These are phyloP conservation scores for Sugiyamaella pinicola DNA, from an alignment of 1,139 yeast species.

Conservation along the genomic window DNA sequence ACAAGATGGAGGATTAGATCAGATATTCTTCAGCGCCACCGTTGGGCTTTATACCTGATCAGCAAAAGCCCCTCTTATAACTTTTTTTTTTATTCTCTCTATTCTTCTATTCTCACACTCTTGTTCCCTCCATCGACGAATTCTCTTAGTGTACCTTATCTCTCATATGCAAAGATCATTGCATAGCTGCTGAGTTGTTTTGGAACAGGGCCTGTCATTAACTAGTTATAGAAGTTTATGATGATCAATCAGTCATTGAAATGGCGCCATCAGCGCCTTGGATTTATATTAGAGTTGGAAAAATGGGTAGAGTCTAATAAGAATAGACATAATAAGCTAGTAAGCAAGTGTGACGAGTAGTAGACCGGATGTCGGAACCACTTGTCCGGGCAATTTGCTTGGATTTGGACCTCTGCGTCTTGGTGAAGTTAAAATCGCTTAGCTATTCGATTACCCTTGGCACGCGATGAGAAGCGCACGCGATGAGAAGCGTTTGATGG, in stretches of 20 bases:
- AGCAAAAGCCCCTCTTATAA: neutral
- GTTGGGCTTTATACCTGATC: neutral
- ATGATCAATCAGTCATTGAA: neutral
- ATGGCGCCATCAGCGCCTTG: neutral
- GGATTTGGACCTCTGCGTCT: too few relatives aligned
- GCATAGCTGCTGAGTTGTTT: neutral
- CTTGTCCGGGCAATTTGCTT: too few relatives aligned
- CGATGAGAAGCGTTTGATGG: too few relatives aligned
- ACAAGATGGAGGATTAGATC: neutral
- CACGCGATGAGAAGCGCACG: too few relatives aligned
- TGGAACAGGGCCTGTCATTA: neutral
- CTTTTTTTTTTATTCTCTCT: neutral
- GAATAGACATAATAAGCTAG: too few relatives aligned
- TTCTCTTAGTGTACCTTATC: neutral
- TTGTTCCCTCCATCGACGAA: neutral
- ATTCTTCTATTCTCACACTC: neutral
- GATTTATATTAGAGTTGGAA: neutral
- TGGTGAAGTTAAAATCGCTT: too few relatives aligned
- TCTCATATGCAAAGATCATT: neutral
- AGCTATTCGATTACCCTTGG: too few relatives aligned
- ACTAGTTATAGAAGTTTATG: neutral
- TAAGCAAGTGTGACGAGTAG: too few relatives aligned
- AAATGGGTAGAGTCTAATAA: too few relatives aligned
- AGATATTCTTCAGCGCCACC: neutral
- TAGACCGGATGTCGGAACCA: too few relatives aligned